These are phyloP conservation scores for Corrigiola litoralis DNA, from an alignment of 179 eudicot genomes.

Conservation along the genomic window DNA sequence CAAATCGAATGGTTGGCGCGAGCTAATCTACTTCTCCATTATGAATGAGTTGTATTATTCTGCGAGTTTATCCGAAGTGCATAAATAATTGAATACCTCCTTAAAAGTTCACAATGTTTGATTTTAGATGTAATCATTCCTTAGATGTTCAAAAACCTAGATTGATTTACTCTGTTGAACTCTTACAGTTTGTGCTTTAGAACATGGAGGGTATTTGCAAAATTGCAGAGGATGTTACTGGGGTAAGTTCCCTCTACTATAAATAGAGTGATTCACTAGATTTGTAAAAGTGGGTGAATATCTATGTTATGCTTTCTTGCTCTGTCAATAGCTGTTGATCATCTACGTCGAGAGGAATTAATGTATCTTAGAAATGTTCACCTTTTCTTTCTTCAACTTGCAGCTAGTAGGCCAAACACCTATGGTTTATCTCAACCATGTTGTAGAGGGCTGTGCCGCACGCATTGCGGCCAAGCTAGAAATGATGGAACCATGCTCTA, in stretches of 20 bases:
- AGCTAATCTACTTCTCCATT: no score
- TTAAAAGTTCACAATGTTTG: no score
- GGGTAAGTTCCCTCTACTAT: constrained; percentile 33
- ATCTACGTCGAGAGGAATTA: no score
- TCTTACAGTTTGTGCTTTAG: not conserved
- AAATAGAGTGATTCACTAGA: no score
- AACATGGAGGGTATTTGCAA: constrained; percentile 30
- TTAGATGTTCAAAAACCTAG: not conserved
- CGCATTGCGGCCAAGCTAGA: constrained; percentile 81
- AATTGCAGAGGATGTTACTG: constrained; percentile 66
- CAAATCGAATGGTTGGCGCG: no score
- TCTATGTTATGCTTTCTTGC: not conserved
- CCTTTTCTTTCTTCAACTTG: constrained; percentile 10
- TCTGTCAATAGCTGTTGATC: no score
- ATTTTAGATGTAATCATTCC: no score
- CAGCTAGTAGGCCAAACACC: constrained; percentile 82
- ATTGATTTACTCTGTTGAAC: not conserved
- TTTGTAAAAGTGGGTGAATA: no score
- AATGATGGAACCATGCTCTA: constrained; percentile 87
- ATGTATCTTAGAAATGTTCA: no score
- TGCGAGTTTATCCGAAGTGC: no score
- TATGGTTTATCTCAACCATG: constrained; percentile 66
- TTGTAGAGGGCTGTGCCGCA: constrained; percentile 74
- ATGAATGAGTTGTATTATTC: no score
- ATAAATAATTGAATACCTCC: no score